Conservation (phyloP, 345 rosid genomes). For the Turnera subulata region DNA sequence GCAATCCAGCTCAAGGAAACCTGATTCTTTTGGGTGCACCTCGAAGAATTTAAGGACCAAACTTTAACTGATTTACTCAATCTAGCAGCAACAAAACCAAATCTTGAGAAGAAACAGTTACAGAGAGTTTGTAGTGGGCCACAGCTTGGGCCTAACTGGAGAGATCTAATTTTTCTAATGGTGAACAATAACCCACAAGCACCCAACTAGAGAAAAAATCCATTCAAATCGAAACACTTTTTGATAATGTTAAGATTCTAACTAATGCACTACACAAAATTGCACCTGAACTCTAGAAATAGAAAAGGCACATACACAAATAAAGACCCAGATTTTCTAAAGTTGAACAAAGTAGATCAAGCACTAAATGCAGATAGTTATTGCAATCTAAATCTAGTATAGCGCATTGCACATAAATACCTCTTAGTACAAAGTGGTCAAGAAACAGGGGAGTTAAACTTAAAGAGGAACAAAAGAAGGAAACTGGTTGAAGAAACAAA, state of each 20-base stretch:
- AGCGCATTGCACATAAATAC: background rate
- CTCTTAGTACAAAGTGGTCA: background rate
- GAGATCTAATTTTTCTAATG: too few species aligned
- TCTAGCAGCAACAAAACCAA: too few species aligned
- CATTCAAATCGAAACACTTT: too few species aligned
- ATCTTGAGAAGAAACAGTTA: too few species aligned
- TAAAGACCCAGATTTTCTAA: background rate
- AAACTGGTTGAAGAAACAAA: background rate
- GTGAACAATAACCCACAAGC: too few species aligned
- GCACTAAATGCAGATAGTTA: background rate
- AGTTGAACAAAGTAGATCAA: conserved; percentile 21
- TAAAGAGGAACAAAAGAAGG: background rate
- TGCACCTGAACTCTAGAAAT: background rate
- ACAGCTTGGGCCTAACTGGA: too few species aligned
- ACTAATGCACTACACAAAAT: background rate
- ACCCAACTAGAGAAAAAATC: too few species aligned
- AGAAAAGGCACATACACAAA: background rate
- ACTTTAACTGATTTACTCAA: too few species aligned
- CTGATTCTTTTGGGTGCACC: too few species aligned
- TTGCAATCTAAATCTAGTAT: background rate
- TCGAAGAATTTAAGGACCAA: too few species aligned
- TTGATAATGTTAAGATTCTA: conserved; percentile 7
- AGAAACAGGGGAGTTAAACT: background rate
- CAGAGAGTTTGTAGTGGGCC: too few species aligned
- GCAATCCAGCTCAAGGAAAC: too few species aligned